phyloP scores from a whole-genome alignment of 1,139 yeast genomes.

The Yarrowia galli region DNA sequence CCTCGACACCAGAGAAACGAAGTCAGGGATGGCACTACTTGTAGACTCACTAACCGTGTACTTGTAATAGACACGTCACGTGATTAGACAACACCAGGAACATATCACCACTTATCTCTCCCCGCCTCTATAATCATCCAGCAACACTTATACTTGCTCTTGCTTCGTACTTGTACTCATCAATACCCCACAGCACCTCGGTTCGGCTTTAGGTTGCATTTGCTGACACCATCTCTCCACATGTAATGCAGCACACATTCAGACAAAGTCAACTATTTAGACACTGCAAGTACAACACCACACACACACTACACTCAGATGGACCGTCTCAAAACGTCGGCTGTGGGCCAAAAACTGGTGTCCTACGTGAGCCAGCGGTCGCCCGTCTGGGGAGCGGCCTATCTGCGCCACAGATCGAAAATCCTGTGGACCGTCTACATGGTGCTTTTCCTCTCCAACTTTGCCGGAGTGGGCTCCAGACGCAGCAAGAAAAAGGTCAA shows the following conservation, averaged over 20 bases:
- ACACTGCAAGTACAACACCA: neutral
- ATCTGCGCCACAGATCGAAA: constrained; percentile 45
- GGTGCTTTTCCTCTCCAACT: constrained; percentile 44
- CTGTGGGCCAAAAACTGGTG: constrained; percentile 35
- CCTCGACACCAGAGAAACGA: neutral
- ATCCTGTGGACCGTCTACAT: constrained; percentile 47
- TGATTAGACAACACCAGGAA: no score
- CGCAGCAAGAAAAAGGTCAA: constrained; percentile 32
- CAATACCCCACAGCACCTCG: constrained; percentile 37
- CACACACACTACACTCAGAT: constrained; percentile 8
- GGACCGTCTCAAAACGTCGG: constrained; percentile 38
- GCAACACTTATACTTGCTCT: neutral
- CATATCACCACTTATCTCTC: no score
- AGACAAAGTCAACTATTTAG: neutral
- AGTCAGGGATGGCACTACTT: neutral
- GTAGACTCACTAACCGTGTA: no score
- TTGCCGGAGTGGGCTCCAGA: constrained; percentile 43
- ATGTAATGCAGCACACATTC: constrained; percentile 4
- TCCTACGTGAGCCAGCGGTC: constrained; percentile 23
- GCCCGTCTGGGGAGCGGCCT: constrained; percentile 40
- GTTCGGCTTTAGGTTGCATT: constrained; percentile 38
- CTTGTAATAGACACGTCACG: no score
- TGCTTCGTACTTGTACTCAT: neutral
- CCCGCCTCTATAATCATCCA: no score
- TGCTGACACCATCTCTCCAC: constrained; percentile 38